Evolutionary conservation across 2,329 filamentous ascomycete genomes (phyloP).

Genomic region (Daldinia sp.): DNA sequence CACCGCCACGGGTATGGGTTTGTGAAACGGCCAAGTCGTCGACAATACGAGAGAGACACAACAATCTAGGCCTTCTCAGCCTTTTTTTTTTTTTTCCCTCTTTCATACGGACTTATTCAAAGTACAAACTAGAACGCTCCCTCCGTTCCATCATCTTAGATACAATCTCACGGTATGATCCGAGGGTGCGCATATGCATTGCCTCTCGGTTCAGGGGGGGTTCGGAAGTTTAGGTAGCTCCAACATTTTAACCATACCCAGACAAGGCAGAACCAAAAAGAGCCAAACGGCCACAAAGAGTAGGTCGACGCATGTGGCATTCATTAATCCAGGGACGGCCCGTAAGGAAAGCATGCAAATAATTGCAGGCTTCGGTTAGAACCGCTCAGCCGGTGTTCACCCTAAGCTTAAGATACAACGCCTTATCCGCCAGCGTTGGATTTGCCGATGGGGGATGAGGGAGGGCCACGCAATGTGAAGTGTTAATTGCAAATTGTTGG

Average conservation of each 20-base stretch:
- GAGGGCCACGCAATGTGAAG: slow-evolving; percentile 38
- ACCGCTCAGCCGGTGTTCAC: slow-evolving; percentile 32
- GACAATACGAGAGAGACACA: slow-evolving; percentile 30
- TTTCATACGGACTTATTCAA: background rate
- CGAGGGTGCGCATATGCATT: slow-evolving; percentile 29
- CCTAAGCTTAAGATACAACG: slow-evolving; percentile 12
- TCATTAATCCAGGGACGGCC: slow-evolving; percentile 39
- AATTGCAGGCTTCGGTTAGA: slow-evolving; percentile 33
- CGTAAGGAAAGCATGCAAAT: slow-evolving; percentile 28
- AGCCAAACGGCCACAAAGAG: slow-evolving; percentile 6
- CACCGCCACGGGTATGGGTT: slow-evolving; percentile 41
- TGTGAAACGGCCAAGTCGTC: slow-evolving; percentile 12
- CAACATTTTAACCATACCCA: slow-evolving; percentile 32
- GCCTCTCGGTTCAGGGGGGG: slow-evolving; percentile 17
- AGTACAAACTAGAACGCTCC: background rate
- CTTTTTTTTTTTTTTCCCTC: background rate
- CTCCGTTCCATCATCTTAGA: slow-evolving; percentile 2
- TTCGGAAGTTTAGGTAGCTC: slow-evolving; percentile 23
- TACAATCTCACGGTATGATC: slow-evolving; percentile 35
- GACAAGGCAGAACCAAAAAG: background rate
- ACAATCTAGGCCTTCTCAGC: slow-evolving; percentile 8
- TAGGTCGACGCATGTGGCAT: slow-evolving; percentile 30
- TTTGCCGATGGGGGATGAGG: slow-evolving; percentile 36
- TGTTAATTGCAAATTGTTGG: slow-evolving; percentile 23
- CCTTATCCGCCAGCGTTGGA: slow-evolving; percentile 24